Evolutionary conservation across 805 yeast species (phyloP), one percentile per base, ranked within the genome.

Genomic region (Lipomyces mesembrius): DNA sequence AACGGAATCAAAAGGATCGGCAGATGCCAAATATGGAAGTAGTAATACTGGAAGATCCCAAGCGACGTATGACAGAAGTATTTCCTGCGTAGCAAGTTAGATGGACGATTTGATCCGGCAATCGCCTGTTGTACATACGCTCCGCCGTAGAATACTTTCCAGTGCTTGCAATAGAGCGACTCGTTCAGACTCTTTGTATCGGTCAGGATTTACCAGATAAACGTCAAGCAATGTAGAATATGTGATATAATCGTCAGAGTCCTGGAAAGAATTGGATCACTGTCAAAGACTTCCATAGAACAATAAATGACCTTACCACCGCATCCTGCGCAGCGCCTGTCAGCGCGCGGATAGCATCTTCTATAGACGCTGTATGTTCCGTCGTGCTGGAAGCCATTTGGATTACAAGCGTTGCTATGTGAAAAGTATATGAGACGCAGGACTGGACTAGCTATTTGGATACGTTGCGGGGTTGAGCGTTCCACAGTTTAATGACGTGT

Each of bases 31-130:
- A 75, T 83, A 90, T 9, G 81, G 81, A 57, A 91, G 73, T 6
- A 93, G 71, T 60, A 90, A 77, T 39, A 83, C 83, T 0, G 97
- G 97, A n/a, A 93, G 75, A 76, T 93, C 98, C 98, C 98, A 93
- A 1, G 96, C 97, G 67, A 92, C 86, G 71, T 88, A 89, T 56
- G 83, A 81, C 0, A 87, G 80, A 37, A 91, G 77, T 11, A 82
- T 83, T 20, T 82, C 80, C 74, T 89, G 55, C 3, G 11, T 2
- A 76, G 0, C 74, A 7, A 22, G 43, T 57, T 32, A 37, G 61
- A 11, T 25, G n/a, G 29, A 20, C 34, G n/a, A 54, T 3, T 43
- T 25, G 9, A 9, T 22, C 32, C 7, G 25, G 55, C 29, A 29
- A 12, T 6, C 12, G 55, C 17, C 17, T 11, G 29, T 25, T 8